A percentile compares a stretch with the other conserved stretches of the same genome.
Evolutionary conservation across 1,284 basidiomycete species (phyloP).

Genomic region (Irpex sp.): DNA sequence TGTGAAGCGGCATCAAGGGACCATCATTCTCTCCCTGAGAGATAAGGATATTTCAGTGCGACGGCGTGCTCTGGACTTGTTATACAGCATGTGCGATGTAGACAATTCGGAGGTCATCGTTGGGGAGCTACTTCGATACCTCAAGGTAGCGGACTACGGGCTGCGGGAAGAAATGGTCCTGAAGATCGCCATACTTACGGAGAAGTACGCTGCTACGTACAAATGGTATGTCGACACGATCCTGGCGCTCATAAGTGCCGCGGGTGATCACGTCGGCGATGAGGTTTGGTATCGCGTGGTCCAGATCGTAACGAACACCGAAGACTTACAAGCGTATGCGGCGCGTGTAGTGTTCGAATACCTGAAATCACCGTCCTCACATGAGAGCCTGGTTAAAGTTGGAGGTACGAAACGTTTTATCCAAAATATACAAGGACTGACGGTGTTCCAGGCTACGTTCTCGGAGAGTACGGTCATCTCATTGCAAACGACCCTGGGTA

Average conservation of each 20-base stretch:
- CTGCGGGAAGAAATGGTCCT: constrained; percentile 97
- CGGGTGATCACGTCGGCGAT: constrained; percentile 97
- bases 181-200: constrained; percentile 97
- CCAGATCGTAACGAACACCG: constrained; percentile 98
- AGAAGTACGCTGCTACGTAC: constrained; percentile 93
- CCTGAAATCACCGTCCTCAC: constrained; percentile 83
- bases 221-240: constrained; percentile 98
- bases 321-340: constrained; percentile 94
- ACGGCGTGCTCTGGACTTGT: constrained; percentile 87
- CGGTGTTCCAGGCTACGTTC: constrained; percentile 71
- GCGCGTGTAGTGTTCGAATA: constrained; percentile 93
- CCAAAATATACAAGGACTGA: background rate
- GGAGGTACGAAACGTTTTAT: constrained; percentile 57
- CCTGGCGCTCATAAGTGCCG: constrained; percentile 90
- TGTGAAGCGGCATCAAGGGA: constrained; percentile 94
- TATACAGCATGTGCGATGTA: constrained; percentile 99
- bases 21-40: constrained; percentile 90
- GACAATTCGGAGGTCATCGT: constrained; percentile 95
- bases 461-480: constrained; percentile 96
- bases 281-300: constrained; percentile 99
- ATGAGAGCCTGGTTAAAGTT: constrained; percentile 97
- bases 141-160: constrained; percentile 93
- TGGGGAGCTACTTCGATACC: constrained; percentile 89
- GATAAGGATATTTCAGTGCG: constrained; percentile 98
- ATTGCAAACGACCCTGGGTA: constrained; percentile 94